These are phyloP conservation scores for Aurantiochytrium sp. DNA, from an alignment of 108 stramenopile genomes.

Conservation along the genomic window DNA sequence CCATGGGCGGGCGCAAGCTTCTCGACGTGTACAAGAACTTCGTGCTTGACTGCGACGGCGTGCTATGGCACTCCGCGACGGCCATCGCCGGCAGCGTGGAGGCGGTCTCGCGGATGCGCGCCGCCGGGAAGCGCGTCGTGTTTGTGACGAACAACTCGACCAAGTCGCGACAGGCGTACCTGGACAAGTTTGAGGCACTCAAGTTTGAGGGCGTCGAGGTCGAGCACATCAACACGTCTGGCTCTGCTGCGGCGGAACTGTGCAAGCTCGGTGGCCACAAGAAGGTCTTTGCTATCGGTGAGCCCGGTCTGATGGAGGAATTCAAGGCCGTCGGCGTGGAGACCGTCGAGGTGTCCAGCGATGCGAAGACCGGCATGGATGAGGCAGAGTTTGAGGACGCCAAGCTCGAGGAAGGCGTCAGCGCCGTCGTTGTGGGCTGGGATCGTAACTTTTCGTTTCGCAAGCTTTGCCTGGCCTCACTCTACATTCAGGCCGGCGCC, in stretches of 20 bases:
- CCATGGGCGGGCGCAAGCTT: background rate
- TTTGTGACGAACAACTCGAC: slow-evolving; percentile 77
- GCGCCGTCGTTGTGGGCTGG: slow-evolving; percentile 67
- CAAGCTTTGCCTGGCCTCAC: slow-evolving; percentile 65
- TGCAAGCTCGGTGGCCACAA: slow-evolving; percentile 24
- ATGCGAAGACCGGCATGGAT: slow-evolving; percentile 31
- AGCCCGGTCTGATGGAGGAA: slow-evolving; percentile 60
- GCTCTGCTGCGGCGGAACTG: slow-evolving; percentile 56
- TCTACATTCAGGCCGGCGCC: slow-evolving; percentile 61
- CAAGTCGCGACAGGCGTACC: slow-evolving; percentile 53
- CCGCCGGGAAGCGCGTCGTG: slow-evolving; percentile 53
- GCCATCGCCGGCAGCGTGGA: slow-evolving; percentile 54
- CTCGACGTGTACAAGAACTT: slow-evolving; percentile 22
- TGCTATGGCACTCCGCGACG: slow-evolving; percentile 63
- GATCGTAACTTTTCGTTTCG: slow-evolving; percentile 64
- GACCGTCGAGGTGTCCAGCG: slow-evolving; percentile 31
- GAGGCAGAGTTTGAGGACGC: slow-evolving; percentile 21
- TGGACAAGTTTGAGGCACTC: slow-evolving; percentile 44
- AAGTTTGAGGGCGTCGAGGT: slow-evolving; percentile 32
- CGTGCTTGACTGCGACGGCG: slow-evolving; percentile 78
- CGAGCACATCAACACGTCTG: slow-evolving; percentile 50
- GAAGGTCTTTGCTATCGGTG: slow-evolving; percentile 49
- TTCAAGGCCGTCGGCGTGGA: slow-evolving; percentile 48
- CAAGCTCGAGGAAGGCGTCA: slow-evolving; percentile 42
- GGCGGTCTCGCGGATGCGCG: slow-evolving; percentile 43